phyloP scores from a whole-genome alignment of 2,329 filamentous ascomycete species.

The Penicillium vulpinum region DNA sequence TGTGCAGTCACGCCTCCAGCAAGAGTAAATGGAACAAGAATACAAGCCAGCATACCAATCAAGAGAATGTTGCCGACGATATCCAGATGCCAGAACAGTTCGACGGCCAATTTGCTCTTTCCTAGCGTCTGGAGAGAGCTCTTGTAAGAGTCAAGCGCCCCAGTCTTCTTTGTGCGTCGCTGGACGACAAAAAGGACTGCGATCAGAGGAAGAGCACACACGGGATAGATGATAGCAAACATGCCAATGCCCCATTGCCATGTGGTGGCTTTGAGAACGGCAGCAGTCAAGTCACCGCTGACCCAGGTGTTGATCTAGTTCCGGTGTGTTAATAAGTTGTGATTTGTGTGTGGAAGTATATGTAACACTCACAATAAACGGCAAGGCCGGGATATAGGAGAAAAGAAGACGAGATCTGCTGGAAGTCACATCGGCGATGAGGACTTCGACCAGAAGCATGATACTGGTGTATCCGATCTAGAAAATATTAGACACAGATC shows the following conservation, averaged over 20 bases:
- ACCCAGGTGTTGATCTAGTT: constrained; percentile 61
- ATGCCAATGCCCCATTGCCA: constrained; percentile 67
- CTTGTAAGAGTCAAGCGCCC: constrained; percentile 48
- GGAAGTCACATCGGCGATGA: constrained; percentile 65
- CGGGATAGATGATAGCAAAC: constrained; percentile 63
- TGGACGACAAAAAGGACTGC: constrained; percentile 53
- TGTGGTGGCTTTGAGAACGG: constrained; percentile 51
- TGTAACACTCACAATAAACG: constrained; percentile 50
- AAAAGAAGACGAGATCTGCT: constrained; percentile 64
- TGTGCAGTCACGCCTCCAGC: constrained; percentile 51
- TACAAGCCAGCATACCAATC: constrained; percentile 53
- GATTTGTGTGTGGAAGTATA: no score
- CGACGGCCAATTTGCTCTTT: constrained; percentile 33
- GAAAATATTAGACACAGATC: neutral
- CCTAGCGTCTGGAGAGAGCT: constrained; percentile 49
- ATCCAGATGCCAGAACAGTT: constrained; percentile 61
- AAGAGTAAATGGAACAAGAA: constrained; percentile 59
- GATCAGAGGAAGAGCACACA: constrained; percentile 58
- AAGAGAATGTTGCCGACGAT: constrained; percentile 55
- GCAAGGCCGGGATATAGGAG: constrained; percentile 62
- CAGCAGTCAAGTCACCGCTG: constrained; percentile 56
- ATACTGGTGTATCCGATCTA: constrained; percentile 63
- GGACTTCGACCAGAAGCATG: constrained; percentile 62
- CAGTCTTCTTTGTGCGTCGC: constrained; percentile 54
- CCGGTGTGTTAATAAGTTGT: neutral